These are phyloP conservation scores for Melastoma candidum DNA, from an alignment of 441 rosid species.

Conservation along the genomic window DNA sequence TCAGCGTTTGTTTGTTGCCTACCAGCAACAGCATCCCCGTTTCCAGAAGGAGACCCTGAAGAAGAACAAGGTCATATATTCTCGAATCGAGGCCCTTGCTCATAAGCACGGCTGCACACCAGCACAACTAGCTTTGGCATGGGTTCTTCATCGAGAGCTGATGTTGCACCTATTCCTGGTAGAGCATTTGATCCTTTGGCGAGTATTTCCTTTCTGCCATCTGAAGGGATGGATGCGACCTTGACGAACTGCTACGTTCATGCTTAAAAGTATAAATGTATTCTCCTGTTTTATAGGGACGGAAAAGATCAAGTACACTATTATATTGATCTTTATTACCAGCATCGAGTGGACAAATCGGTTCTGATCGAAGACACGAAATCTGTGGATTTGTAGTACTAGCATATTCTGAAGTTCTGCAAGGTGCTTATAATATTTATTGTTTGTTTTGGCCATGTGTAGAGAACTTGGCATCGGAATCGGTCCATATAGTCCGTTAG, in stretches of 20 bases:
- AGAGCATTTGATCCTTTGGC: background rate
- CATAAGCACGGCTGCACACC: conserved; percentile 3
- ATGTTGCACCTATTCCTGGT: background rate
- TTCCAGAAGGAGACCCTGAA: background rate
- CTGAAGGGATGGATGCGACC: background rate
- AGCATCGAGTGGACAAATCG: background rate
- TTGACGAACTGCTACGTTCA: background rate
- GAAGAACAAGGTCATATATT: background rate
- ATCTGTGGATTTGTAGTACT: no score
- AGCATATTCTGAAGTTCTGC: no score
- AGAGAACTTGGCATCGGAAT: no score
- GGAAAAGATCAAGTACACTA: background rate
- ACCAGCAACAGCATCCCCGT: background rate
- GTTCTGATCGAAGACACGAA: background rate
- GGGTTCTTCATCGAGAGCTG: background rate
- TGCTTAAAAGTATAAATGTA: no score
- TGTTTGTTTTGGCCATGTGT: no score
- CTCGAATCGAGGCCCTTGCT: conserved; percentile 1
- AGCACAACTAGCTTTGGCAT: background rate
- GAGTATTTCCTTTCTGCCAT: background rate
- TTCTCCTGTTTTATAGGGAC: background rate
- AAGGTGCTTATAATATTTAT: no score
- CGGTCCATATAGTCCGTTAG: no score
- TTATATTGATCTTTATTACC: no score
- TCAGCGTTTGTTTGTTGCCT: background rate